Evolutionary conservation across 345 rosid genomes (phyloP).

Genomic region (Brassica rapa): DNA sequence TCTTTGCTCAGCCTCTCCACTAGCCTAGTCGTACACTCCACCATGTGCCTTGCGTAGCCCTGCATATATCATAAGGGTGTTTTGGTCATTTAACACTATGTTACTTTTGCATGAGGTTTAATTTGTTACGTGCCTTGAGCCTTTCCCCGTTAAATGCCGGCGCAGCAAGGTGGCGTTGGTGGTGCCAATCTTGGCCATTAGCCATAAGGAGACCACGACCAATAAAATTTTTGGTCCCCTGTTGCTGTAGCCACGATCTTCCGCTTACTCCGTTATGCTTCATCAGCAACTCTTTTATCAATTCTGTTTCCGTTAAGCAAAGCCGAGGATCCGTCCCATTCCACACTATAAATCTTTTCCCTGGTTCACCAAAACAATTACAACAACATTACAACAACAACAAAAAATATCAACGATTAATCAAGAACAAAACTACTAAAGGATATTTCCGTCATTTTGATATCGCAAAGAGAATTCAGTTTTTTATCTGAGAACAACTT

Average conservation of each 20-base stretch:
- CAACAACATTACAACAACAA: neutral
- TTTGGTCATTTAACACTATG: neutral
- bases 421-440: neutral
- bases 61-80: conserved; percentile 14
- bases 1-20: conserved; percentile 56
- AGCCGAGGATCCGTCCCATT: conserved; percentile 89
- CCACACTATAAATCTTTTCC: conserved; percentile 88
- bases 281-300: conserved; percentile 74
- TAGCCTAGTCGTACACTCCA: conserved; percentile 72
- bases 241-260: conserved; percentile 90
- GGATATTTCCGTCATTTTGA: neutral
- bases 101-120: conserved; percentile 21
- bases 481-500: neutral
- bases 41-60: conserved; percentile 80
- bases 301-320: conserved; percentile 72
- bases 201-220: conserved; percentile 87
- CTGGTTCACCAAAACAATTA: conserved; percentile 39
- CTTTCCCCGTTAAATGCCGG: conserved; percentile 66
- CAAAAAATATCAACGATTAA: neutral
- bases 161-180: conserved; percentile 58
- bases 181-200: conserved; percentile 67
- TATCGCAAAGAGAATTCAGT: neutral
- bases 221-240: conserved; percentile 81
- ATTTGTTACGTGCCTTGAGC: conserved; percentile 55
- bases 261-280: conserved; percentile 78